These are phyloP conservation scores for Bipolaris zeicola DNA, from an alignment of 2,329 filamentous ascomycete genomes.

Conservation along the genomic window DNA sequence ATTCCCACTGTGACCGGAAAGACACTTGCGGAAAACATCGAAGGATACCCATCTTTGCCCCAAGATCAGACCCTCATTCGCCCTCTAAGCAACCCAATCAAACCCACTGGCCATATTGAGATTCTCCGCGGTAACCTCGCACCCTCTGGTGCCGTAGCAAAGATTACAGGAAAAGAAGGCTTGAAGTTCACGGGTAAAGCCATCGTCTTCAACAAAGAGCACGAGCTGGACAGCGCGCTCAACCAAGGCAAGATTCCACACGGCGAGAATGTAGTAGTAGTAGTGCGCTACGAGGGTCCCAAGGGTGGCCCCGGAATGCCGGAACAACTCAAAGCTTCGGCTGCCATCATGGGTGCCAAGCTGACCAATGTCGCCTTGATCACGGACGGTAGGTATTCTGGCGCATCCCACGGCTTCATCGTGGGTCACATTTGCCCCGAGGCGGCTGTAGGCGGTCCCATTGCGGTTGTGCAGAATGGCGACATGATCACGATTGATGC, in stretches of 20 bases:
- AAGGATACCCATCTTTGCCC: slow-evolving; percentile 74
- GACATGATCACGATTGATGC: slow-evolving; percentile 88
- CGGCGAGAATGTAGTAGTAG: slow-evolving; percentile 81
- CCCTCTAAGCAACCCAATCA: slow-evolving; percentile 81
- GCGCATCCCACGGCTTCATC: slow-evolving; percentile 89
- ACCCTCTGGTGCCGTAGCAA: slow-evolving; percentile 87
- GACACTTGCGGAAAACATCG: slow-evolving; percentile 81
- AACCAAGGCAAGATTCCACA: slow-evolving; percentile 71
- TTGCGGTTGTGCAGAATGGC: slow-evolving; percentile 79
- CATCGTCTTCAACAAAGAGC: slow-evolving; percentile 85
- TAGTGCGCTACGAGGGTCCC: slow-evolving; percentile 92
- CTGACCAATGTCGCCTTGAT: slow-evolving; percentile 87
- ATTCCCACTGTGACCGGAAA: slow-evolving; percentile 84
- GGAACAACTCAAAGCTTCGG: slow-evolving; percentile 86
- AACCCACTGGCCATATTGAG: slow-evolving; percentile 83
- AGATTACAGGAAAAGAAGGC: slow-evolving; percentile 96
- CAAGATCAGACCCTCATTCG: slow-evolving; percentile 84
- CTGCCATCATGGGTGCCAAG: slow-evolving; percentile 90
- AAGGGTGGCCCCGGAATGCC: slow-evolving; percentile 96
- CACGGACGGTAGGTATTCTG: slow-evolving; percentile 88
- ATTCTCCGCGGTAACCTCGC: slow-evolving; percentile 87
- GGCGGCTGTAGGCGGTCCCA: slow-evolving; percentile 85
- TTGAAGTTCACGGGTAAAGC: slow-evolving; percentile 80
- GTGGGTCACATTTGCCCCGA: slow-evolving; percentile 93
- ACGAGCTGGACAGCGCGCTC: slow-evolving; percentile 75